Conservation (phyloP, 768 basidiomycete genomes). For the Xerocomus potaroensis region DNA sequence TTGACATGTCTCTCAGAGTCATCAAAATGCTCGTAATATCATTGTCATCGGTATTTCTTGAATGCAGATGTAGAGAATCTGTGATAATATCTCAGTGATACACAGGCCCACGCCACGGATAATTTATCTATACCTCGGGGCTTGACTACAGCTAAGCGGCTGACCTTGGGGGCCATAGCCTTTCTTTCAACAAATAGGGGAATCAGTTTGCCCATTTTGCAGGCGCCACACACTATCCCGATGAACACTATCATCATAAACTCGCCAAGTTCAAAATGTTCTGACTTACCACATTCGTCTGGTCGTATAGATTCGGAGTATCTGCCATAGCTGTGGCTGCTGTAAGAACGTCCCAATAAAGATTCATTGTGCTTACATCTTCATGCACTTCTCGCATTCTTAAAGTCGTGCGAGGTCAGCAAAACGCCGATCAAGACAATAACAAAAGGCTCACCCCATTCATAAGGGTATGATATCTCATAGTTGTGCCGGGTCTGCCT, state of each 20-base stretch:
- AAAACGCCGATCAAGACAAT: background rate
- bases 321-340: constrained; percentile 56
- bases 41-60: background rate
- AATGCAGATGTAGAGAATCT: constrained; percentile 16
- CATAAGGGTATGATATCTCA: constrained; percentile 66
- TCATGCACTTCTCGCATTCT: constrained; percentile 64
- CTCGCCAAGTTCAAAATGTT: background rate
- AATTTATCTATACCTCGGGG: constrained; percentile 38
- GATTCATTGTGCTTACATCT: constrained; percentile 42
- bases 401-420: constrained; percentile 4
- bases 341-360: constrained; percentile 3
- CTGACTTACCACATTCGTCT: constrained; percentile 54
- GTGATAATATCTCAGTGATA: background rate
- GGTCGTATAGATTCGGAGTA: constrained; percentile 69
- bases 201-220: constrained; percentile 53
- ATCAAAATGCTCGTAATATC: constrained; percentile 10
- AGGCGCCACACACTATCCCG: constrained; percentile 58
- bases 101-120: background rate
- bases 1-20: constrained; percentile 11
- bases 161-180: constrained; percentile 33
- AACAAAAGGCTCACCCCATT: constrained; percentile 55
- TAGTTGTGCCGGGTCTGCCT: constrained; percentile 67
- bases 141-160: constrained; percentile 42
- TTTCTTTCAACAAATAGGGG: constrained; percentile 49
- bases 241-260: background rate